Base-by-base conservation (phyloP, 2,329 filamentous ascomycete species). In the Lecanicillium sp. region DNA sequence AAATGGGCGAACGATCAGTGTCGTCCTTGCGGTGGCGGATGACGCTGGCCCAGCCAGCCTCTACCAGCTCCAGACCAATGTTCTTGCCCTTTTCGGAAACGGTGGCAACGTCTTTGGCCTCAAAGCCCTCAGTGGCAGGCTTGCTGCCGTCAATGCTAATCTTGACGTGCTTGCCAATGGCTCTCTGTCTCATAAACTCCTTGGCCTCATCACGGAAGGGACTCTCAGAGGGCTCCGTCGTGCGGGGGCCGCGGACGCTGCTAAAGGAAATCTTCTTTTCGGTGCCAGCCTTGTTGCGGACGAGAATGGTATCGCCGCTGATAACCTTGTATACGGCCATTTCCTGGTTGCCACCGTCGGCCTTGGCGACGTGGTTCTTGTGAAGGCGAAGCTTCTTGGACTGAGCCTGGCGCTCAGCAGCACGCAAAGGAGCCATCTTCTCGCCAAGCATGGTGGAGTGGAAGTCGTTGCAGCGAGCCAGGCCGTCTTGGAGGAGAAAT, bases 21-120 rank as follows among this genome's bases (percentile, higher is more conserved):
- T 98, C 92, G 54, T 96, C 90, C 63, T 90, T 85, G 47, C 89
- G 80, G 65, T 98, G 92, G 45, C 92, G 82, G 53, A 98, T 94
- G 8, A 98, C 92, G 1, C 89, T 90, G 17, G 83, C 85, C 68
- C 89, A 95, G 20, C 92, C 92, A 48, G 85, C 85, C 64, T 95
- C 86, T n/a, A 96, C 87, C 29, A 96, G 70, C 37, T 76, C 59
- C 29, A 96, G 64, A 44, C 83, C 88, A 45, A 96, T 71, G 57
- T 96, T 96, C 64, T 89, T 92, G 62, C 82, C 83, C 57, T 85
- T 85, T 37, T 83, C 72, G 1, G 78, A 81, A 32, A 98, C 75
- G 1, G 90, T 95, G 30, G 86, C 90, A 54, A 98, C 92, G 48
- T 98, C 92, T 40, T 88, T 84, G 54, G 92, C 89, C 54, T 96